Evolutionary conservation across 768 basidiomycete species (phyloP).

Genomic region (Rhodotorula paludigena): DNA sequence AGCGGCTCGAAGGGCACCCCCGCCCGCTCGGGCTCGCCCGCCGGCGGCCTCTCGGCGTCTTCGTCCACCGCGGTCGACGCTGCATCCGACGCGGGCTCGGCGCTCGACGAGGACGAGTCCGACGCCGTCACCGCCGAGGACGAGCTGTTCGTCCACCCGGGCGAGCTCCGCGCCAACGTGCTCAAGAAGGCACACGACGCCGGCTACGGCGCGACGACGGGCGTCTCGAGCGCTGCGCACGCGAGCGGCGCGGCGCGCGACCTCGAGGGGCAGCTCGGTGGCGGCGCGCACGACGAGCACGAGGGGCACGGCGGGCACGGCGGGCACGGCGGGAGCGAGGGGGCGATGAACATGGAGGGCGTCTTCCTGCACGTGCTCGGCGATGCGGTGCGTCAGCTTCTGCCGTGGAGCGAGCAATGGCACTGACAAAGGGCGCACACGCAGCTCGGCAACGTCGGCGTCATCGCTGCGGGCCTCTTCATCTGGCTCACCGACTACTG

Average conservation of each 20-base stretch:
- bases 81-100: not conserved
- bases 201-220: conserved; percentile 39
- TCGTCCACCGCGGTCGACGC: conserved; percentile 21
- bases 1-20: not conserved
- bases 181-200: conserved; percentile 78
- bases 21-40: not conserved
- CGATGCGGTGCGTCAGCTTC: conserved; percentile 59
- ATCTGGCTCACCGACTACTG: conserved; percentile 83
- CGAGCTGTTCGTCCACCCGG: conserved; percentile 63
- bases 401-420: too few relatives aligned
- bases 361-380: conserved; percentile 89
- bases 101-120: conserved; percentile 21
- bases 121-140: conserved; percentile 36
- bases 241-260: not conserved
- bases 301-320: conserved; percentile 23
- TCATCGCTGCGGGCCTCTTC: conserved; percentile 87
- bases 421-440: not conserved
- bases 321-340: conserved; percentile 48
- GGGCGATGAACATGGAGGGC: conserved; percentile 98
- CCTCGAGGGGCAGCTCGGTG: not conserved
- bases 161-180: conserved; percentile 51
- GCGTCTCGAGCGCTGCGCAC: not conserved
- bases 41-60: not conserved
- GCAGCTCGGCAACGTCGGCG: conserved; percentile 86
- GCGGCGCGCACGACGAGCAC: conserved; percentile 2